phyloP scores from a whole-genome alignment of 2,329 filamentous ascomycete species.

The Bipolaris victoriae region DNA sequence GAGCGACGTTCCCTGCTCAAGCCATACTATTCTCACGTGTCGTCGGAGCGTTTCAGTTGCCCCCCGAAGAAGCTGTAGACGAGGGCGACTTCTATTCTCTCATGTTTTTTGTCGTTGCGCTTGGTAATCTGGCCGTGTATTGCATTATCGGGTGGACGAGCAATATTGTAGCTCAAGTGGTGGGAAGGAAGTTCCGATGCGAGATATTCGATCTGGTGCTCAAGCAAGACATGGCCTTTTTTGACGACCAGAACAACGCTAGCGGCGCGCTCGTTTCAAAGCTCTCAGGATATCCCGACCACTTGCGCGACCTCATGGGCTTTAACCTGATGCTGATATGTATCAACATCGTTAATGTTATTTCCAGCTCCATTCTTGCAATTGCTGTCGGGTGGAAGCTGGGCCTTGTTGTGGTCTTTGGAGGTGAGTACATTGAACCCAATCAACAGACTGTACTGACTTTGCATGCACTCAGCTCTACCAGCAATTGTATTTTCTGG shows the following conservation, averaged over 20 bases:
- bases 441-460: background rate
- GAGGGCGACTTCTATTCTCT: constrained; percentile 60
- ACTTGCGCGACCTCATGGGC: constrained; percentile 86
- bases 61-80: constrained; percentile 46
- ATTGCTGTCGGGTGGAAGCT: constrained; percentile 87
- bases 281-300: constrained; percentile 73
- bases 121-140: constrained; percentile 55
- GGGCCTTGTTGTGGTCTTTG: constrained; percentile 77
- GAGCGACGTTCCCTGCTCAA: constrained; percentile 56
- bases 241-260: constrained; percentile 87
- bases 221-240: constrained; percentile 90
- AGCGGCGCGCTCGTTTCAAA: constrained; percentile 80
- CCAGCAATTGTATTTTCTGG: constrained; percentile 60
- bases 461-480: constrained; percentile 17
- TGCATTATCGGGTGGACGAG: constrained; percentile 54
- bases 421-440: constrained; percentile 38
- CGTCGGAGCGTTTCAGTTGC: constrained; percentile 56
- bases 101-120: constrained; percentile 63
- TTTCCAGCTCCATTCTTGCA: constrained; percentile 73
- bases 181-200: constrained; percentile 42
- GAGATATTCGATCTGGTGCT: constrained; percentile 84
- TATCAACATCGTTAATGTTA: constrained; percentile 78
- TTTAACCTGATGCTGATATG: constrained; percentile 86
- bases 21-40: constrained; percentile 59
- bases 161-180: constrained; percentile 53